Conservation (phyloP, 2,329 filamentous ascomycete species). For the Cercospora berteroae region DNA sequence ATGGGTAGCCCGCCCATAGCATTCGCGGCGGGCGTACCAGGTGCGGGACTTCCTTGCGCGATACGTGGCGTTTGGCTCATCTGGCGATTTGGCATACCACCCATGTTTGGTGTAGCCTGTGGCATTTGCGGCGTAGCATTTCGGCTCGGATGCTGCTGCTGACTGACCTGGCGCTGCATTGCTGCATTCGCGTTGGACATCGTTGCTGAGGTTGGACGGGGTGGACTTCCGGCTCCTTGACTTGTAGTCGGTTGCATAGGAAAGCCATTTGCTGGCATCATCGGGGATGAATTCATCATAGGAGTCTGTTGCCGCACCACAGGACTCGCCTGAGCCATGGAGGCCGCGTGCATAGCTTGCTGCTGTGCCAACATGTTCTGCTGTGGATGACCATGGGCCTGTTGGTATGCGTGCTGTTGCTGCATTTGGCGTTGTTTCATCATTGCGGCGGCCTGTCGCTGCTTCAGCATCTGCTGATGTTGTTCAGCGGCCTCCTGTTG, state of each 20-base stretch:
- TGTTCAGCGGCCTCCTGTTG: conserved; percentile 49
- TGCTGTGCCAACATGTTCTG: conserved; percentile 37
- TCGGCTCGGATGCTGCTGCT: conserved; percentile 38
- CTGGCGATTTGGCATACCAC: conserved; percentile 36
- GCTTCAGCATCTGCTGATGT: conserved; percentile 27
- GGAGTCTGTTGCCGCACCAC: conserved; percentile 48
- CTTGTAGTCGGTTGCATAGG: conserved; percentile 61
- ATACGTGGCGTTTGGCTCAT: conserved; percentile 41
- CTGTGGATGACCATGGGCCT: conserved; percentile 41
- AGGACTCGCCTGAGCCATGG: conserved; percentile 61
- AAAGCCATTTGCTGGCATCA: conserved; percentile 44
- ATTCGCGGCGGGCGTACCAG: conserved; percentile 27
- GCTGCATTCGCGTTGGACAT: conserved; percentile 40
- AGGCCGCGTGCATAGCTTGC: conserved; percentile 46
- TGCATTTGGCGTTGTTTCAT: conserved; percentile 41
- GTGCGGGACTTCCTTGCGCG: conserved; percentile 37
- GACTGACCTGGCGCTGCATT: conserved; percentile 41
- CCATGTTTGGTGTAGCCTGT: conserved; percentile 41
- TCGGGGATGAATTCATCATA: conserved; percentile 47
- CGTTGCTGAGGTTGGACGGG: conserved; percentile 64
- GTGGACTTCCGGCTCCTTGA: conserved; percentile 64
- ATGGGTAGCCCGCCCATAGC: conserved; percentile 33
- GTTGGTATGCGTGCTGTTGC: conserved; percentile 28
- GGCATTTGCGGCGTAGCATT: conserved; percentile 41
- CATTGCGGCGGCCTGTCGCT: conserved; percentile 45